Conservation (phyloP, 371 early-diverging fungal genomes). For the Mortierella sp. region DNA sequence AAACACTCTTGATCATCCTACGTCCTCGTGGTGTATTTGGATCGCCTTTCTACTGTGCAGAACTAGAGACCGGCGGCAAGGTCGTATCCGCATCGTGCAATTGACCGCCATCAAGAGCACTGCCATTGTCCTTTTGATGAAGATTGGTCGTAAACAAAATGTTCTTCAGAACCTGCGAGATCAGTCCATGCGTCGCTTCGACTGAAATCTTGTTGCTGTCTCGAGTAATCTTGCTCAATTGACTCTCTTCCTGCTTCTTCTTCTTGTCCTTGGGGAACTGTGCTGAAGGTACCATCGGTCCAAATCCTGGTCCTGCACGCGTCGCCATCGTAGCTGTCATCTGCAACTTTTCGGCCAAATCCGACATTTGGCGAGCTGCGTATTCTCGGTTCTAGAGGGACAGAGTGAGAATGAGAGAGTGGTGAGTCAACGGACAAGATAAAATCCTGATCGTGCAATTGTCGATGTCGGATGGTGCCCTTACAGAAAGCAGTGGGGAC, state of each 20-base stretch:
- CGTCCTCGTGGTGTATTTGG: too few species aligned
- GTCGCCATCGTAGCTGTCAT: conserved; percentile 74
- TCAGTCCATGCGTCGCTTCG: conserved; percentile 83
- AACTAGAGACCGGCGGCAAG: conserved; percentile 6
- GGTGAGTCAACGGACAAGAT: neutral
- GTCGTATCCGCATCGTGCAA: conserved; percentile 9
- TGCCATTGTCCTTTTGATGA: conserved; percentile 20
- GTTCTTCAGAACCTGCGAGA: conserved; percentile 85
- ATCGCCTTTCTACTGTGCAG: conserved; percentile 2
- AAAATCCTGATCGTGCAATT: too few species aligned
- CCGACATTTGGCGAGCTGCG: conserved; percentile 79
- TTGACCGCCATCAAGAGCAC: conserved; percentile 14
- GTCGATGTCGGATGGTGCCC: too few species aligned
- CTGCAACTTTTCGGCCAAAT: conserved; percentile 85
- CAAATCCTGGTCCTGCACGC: conserved; percentile 60
- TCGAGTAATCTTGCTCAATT: conserved; percentile 77
- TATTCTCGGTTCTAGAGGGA: conserved; percentile 80
- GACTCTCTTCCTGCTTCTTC: conserved; percentile 73
- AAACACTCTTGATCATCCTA: too few species aligned
- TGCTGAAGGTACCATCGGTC: conserved; percentile 56
- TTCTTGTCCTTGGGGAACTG: conserved; percentile 57
- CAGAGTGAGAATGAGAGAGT: neutral
- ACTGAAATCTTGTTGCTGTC: conserved; percentile 83
- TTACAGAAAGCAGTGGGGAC: conserved; percentile 88
- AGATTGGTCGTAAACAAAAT: conserved; percentile 70